A percentile compares a stretch with the other conserved stretches of the same genome.
phyloP scores from a whole-genome alignment of 2,329 filamentous ascomycete genomes.

The Cladophialophora psammophila region DNA sequence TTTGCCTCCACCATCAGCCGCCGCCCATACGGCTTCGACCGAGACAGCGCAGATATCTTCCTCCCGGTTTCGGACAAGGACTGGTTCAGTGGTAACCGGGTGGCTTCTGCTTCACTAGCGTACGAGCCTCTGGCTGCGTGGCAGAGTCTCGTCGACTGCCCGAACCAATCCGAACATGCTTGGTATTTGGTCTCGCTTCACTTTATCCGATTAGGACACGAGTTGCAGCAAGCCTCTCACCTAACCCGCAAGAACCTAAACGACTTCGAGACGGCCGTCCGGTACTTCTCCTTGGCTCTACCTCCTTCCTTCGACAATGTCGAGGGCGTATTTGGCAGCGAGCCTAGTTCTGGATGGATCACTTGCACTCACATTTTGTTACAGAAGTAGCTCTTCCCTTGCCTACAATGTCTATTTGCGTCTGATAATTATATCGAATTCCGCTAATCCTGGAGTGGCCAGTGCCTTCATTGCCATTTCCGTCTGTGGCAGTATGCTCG shows the following conservation, averaged over 20 bases:
- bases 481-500: too few species aligned
- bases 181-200: slow-evolving; percentile 16
- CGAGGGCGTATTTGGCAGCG: too few species aligned
- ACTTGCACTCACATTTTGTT: too few species aligned
- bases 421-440: too few species aligned
- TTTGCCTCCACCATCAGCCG: slow-evolving; percentile 14
- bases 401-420: too few species aligned
- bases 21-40: slow-evolving; percentile 13
- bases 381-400: too few species aligned
- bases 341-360: too few species aligned
- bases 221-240: slow-evolving; percentile 2
- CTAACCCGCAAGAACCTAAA: background rate
- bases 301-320: background rate
- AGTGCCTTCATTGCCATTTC: too few species aligned
- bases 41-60: background rate
- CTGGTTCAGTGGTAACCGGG: slow-evolving; percentile 3
- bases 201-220: background rate
- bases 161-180: slow-evolving; percentile 14
- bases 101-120: slow-evolving; percentile 9
- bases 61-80: slow-evolving; percentile 16
- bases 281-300: background rate
- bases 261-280: background rate
- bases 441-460: too few species aligned
- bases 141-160: slow-evolving; percentile 8
- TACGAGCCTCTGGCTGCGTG: background rate